Conservation (phyloP, 768 basidiomycete genomes). For the Phaffia tasmanica region DNA sequence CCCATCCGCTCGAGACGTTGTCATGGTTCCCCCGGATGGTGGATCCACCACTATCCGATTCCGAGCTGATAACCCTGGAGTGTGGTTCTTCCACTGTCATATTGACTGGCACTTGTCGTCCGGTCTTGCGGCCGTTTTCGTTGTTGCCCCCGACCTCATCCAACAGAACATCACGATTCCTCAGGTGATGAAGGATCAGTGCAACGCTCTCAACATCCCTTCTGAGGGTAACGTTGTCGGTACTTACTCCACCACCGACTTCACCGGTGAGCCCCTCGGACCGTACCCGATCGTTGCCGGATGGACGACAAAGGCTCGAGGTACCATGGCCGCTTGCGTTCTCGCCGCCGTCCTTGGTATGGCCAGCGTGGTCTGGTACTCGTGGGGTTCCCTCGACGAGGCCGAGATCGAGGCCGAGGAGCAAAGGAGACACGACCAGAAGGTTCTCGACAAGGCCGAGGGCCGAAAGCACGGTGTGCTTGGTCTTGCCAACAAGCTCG, state of each 20-base stretch:
- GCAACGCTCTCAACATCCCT: constrained; percentile 50
- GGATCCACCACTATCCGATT: constrained; percentile 63
- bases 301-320: constrained; percentile 39
- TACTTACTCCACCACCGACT: constrained; percentile 52
- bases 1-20: constrained; percentile 84
- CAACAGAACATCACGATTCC: constrained; percentile 53
- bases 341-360: constrained; percentile 75
- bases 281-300: constrained; percentile 47
- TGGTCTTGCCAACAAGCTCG: constrained; percentile 16
- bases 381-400: constrained; percentile 63
- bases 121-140: constrained; percentile 72
- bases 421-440: constrained; percentile 22
- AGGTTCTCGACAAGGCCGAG: constrained; percentile 23
- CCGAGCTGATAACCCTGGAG: constrained; percentile 84
- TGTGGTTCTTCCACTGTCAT: constrained; percentile 47
- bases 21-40: constrained; percentile 20
- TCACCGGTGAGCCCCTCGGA: constrained; percentile 47
- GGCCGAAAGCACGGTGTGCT: constrained; percentile 14
- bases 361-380: constrained; percentile 73
- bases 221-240: constrained; percentile 81
- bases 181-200: constrained; percentile 57
- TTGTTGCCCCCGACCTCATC: constrained; percentile 64
- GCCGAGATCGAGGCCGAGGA: constrained; percentile 68
- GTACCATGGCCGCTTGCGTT: constrained; percentile 51
- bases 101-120: constrained; percentile 32